These are phyloP conservation scores for Westerdykella ornata DNA, from an alignment of 2,329 filamentous ascomycete genomes.

Conservation along the genomic window DNA sequence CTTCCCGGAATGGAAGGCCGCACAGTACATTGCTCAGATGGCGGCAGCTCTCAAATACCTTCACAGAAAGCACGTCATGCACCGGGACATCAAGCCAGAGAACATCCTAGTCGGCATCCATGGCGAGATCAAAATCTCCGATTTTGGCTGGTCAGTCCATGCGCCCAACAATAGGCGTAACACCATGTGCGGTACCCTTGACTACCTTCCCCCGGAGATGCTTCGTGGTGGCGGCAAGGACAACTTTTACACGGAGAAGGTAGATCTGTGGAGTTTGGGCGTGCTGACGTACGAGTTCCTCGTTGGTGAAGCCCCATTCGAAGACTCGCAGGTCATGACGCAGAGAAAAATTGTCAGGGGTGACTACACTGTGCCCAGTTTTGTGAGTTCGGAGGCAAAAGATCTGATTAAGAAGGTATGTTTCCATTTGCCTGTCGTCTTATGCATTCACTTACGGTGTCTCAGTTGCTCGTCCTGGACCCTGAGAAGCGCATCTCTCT, in stretches of 20 bases:
- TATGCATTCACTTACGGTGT: not conserved
- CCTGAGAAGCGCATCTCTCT: constrained; percentile 89
- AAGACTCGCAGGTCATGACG: constrained; percentile 92
- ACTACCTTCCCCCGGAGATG: constrained; percentile 98
- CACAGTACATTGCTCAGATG: constrained; percentile 85
- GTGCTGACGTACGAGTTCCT: constrained; percentile 95
- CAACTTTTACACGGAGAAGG: constrained; percentile 90
- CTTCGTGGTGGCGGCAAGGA: constrained; percentile 71
- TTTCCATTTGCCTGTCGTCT: constrained; percentile 3
- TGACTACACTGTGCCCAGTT: constrained; percentile 88
- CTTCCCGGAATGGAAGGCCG: constrained; percentile 80
- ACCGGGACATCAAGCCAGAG: constrained; percentile 95
- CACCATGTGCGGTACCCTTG: constrained; percentile 94
- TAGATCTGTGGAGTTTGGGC: constrained; percentile 92
- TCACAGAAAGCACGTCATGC: constrained; percentile 95
- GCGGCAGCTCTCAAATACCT: constrained; percentile 82
- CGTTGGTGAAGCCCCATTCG: constrained; percentile 92
- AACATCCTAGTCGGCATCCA: constrained; percentile 95
- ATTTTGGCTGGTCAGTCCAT: constrained; percentile 98
- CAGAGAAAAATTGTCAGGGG: constrained; percentile 79
- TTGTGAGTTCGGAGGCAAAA: constrained; percentile 81
- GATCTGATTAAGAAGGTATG: constrained; percentile 87
- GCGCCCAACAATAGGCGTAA: constrained; percentile 88
- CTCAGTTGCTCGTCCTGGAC: constrained; percentile 68
- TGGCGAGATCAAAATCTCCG: constrained; percentile 96